phyloP scores from a whole-genome alignment of 306 rosid genomes.

The Herpetospermum pedunculosum region DNA sequence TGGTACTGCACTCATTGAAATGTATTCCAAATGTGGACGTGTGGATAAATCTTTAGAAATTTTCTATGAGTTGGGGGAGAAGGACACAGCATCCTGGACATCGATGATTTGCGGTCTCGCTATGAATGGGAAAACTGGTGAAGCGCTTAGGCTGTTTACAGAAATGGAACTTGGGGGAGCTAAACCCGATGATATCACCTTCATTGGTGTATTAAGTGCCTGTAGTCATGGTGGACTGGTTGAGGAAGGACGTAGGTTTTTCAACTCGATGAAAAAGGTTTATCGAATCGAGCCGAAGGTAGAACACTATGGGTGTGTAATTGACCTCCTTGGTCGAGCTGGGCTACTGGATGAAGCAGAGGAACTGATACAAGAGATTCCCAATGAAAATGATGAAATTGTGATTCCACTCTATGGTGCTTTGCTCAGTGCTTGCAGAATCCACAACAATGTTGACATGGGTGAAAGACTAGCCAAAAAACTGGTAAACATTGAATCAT shows the following conservation, averaged over 20 bases:
- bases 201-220: constrained; percentile 48
- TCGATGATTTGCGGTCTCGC: constrained; percentile 60
- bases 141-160: constrained; percentile 51
- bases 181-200: constrained; percentile 57
- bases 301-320: constrained; percentile 57
- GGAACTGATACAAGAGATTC: constrained; percentile 37
- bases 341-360: constrained; percentile 62
- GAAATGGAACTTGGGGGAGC: constrained; percentile 41
- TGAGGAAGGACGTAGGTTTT: constrained; percentile 41
- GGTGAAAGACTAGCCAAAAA: constrained; percentile 51
- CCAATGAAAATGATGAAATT: constrained; percentile 23
- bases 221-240: constrained; percentile 67
- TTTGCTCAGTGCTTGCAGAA: constrained; percentile 63
- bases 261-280: constrained; percentile 35
- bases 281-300: constrained; percentile 41
- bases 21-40: constrained; percentile 65
- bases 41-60: constrained; percentile 44
- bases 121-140: constrained; percentile 45
- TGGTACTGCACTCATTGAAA: constrained; percentile 59
- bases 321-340: constrained; percentile 65
- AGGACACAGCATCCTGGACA: constrained; percentile 60
- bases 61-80: constrained; percentile 37
- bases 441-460: constrained; percentile 46
- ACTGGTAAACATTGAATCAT: constrained; percentile 34
- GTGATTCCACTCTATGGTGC: constrained; percentile 53